These are phyloP conservation scores for Avena insularis DNA, from an alignment of 176 grass and related monocot genomes.

Conservation along the genomic window DNA sequence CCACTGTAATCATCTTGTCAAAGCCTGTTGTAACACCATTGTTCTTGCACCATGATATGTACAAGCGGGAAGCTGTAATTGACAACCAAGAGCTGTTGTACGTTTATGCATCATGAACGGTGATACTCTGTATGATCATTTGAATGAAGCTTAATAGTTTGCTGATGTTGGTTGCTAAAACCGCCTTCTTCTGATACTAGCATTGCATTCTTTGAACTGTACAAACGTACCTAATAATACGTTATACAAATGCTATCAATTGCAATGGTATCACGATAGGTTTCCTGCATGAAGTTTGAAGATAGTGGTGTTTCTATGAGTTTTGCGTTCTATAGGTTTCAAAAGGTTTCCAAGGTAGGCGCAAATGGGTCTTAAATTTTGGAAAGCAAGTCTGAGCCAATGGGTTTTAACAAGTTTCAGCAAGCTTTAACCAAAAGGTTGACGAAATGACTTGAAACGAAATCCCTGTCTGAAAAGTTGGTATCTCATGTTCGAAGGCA, in stretches of 20 bases:
- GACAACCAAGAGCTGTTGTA: neutral
- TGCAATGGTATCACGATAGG: neutral
- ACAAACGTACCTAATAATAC: no score
- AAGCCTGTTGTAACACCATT: constrained; percentile 26
- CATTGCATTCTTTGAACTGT: neutral
- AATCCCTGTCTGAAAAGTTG: neutral
- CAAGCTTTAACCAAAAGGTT: neutral
- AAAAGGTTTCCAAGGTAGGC: no score
- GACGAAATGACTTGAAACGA: no score
- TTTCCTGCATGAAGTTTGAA: neutral
- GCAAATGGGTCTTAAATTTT: neutral
- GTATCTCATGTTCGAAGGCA: constrained; percentile 30
- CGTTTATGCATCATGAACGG: neutral
- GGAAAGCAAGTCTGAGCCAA: neutral
- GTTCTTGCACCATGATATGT: neutral
- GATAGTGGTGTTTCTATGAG: no score
- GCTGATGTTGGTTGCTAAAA: neutral
- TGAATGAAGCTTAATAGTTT: neutral
- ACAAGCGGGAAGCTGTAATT: neutral
- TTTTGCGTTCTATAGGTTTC: neutral
- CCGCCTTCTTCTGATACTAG: neutral
- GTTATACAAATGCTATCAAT: no score
- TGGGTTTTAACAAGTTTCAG: neutral
- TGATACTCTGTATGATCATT: neutral
- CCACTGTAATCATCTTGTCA: constrained; percentile 34